Base-by-base conservation (phyloP, 495 filamentous ascomycete genomes). In the Penicillium canariense region DNA sequence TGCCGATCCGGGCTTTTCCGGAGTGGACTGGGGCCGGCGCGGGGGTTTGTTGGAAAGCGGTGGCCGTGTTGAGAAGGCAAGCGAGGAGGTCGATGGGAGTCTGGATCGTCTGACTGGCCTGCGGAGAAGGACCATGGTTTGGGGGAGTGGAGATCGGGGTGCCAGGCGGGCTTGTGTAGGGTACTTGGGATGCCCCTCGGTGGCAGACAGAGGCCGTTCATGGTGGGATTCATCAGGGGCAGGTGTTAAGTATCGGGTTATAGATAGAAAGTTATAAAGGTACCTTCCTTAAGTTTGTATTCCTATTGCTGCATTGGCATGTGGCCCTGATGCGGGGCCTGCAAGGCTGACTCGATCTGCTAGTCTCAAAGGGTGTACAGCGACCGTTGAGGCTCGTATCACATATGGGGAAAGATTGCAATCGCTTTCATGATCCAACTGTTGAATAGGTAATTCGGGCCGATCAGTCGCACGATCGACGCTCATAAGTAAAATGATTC, bases 1-100 rank as follows among this genome's bases (percentile, higher is more conserved):
- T 38, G 30, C 44, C 30, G 44, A 32, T 20, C 14, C 35, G 15
- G 52, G 20, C 27, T 43, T 48, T 44, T 31, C 34, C 34, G 52
- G 23, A 5, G 15, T 8, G 3, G 25, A 22, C 20, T 20, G 15
- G 7, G 18, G 17, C 20, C 17, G 2, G 39, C 6, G 6, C 15
- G 31, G n/a, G 15, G 12, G 10, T 31, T 50, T 43, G 45, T 31
- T 34, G 12, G 27, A 25, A 10, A 48, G 34, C 5, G 32, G 1
- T 17, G 18, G 1, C 9, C 44, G 43, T 3, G 44, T 48, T 4
- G 44, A 48, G 27, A 55, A 55, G 18, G 27, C 4, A 10, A 23
- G 27, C 11, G n/a, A 7, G 9, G 12, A 38, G 32, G 17, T 9
- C 20, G 17, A 25, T 12, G 18, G 18, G 10, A 34, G 10, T 26